Percentiles rank a stretch among this genome's conserved stretches.
These are phyloP conservation scores for Taiozyma sp. DNA, from an alignment of 1,139 yeast species.

Conservation along the genomic window DNA sequence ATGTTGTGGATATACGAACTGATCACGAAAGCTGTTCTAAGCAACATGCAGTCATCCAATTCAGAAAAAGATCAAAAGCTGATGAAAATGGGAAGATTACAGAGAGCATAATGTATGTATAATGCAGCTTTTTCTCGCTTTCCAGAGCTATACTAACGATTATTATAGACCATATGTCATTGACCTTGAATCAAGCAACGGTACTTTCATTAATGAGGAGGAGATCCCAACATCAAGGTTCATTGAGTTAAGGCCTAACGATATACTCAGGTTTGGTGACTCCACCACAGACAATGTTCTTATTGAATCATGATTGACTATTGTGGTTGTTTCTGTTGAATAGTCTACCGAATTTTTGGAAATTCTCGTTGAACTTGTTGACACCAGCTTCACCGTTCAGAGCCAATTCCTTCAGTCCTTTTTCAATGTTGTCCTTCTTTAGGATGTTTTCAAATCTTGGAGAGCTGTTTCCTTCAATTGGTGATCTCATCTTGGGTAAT, in stretches of 20 bases:
- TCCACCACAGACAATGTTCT: constrained; percentile 29
- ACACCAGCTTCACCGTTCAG: constrained; percentile 48
- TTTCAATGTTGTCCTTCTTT: constrained; percentile 49
- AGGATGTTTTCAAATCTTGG: constrained; percentile 23
- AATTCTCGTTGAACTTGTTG: constrained; percentile 52
- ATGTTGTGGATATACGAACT: constrained; percentile 38
- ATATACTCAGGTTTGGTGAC: constrained; percentile 42
- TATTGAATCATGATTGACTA: constrained; percentile 10
- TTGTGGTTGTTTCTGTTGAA: constrained; percentile 30
- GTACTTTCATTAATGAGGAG: constrained; percentile 44
- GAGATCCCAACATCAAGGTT: constrained; percentile 40
- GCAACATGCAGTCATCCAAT: constrained; percentile 55
- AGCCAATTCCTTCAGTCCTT: constrained; percentile 47
- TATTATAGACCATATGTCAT: constrained; percentile 36
- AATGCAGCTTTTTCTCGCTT: not conserved
- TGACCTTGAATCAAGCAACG: constrained; percentile 49
- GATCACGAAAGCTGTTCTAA: constrained; percentile 41
- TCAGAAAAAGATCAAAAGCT: constrained; percentile 25
- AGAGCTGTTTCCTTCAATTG: constrained; percentile 12
- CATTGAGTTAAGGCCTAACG: constrained; percentile 43
- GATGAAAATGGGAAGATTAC: constrained; percentile 20
- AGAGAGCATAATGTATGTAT: constrained; percentile 10
- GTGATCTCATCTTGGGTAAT: constrained; percentile 12
- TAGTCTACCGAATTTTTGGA: constrained; percentile 41
- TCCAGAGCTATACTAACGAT: constrained; percentile 1